Evolutionary conservation across 2,329 filamentous ascomycete species (phyloP), one percentile per base, ranked within the genome.

Genomic region (Aspergillus glaucus): DNA sequence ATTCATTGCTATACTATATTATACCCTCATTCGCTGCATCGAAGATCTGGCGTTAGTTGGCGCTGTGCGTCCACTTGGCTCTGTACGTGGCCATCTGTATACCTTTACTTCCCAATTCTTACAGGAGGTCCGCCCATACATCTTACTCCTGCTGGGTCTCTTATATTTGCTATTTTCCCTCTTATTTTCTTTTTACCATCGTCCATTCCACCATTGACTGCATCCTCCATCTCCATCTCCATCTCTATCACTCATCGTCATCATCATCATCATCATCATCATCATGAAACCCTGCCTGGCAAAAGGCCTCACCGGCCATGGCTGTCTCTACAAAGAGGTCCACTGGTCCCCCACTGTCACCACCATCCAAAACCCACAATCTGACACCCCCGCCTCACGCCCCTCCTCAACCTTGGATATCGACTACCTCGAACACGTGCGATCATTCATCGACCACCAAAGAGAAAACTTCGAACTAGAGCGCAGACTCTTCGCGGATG

Each of bases 391-490:
- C 43, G 58, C 64, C 6, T 56, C 62, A 22, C 61, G 56, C 21
- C 48, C 63, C 7, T 59, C 59, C 37, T 53, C 50, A 50, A 44
- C 65, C 40, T 58, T 70, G 48, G 61, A 61, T 22, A 61, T 62
- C 12, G 59, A 56, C 12, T 74, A 72, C 52, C 62, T 74, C 41
- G 69, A 74, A 30, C 67, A 74, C 49, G 70, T 68, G 28, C 65
- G 64, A 45, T 61, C 64, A 12, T 57, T 73, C 14, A 59, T 73
- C 8, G 62, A 71, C 46, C 67, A 57, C 17, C 70, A 72, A 47
- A 62, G 67, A 22, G 50, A 53, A 12, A 62, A 59, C 42, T 71
- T 73, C 36, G 69, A 74, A 49, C 60, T 58, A 8, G 68, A 75
- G 46, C 62, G 72, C 50, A 55, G 59, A 26, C 56, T 70, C 5